Conservation (phyloP, 2,329 filamentous ascomycete genomes). For the Cladobotryum protrusum region DNA sequence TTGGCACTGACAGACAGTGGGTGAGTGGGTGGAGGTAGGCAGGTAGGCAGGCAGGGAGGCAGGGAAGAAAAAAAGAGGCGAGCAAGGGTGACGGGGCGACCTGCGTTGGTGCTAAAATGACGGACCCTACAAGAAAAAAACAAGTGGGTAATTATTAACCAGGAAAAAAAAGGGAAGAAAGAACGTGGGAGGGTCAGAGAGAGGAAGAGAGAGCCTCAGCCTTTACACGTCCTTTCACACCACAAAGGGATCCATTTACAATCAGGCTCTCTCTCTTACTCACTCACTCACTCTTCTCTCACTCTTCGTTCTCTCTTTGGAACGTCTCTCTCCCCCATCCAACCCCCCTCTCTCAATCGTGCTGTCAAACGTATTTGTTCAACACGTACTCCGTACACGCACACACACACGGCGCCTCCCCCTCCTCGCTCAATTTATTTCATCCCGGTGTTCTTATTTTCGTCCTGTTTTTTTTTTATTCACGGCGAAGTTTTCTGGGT, state of each 20-base stretch:
- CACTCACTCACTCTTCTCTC: neutral
- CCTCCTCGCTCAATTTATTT: neutral
- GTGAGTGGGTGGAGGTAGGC: neutral
- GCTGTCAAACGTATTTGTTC: too few relatives aligned
- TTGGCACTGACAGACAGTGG: neutral
- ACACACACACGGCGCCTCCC: neutral
- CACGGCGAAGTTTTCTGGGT: neutral
- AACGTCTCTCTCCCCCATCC: neutral
- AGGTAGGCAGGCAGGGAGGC: neutral
- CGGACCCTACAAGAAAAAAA: neutral
- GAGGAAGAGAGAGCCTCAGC: neutral
- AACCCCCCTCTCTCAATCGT: neutral
- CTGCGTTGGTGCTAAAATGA: too few relatives aligned
- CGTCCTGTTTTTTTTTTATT: neutral
- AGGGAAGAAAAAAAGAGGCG: neutral
- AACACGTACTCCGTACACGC: too few relatives aligned
- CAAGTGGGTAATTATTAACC: neutral
- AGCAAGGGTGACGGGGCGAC: neutral
- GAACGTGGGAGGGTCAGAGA: neutral
- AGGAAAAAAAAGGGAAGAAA: neutral
- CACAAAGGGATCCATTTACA: too few relatives aligned
- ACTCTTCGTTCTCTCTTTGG: neutral
- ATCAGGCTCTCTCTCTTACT: neutral
- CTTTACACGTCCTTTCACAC: neutral
- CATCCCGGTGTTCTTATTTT: neutral